phyloP scores from a whole-genome alignment of 805 yeast genomes.

The Kazachstania viticola region DNA sequence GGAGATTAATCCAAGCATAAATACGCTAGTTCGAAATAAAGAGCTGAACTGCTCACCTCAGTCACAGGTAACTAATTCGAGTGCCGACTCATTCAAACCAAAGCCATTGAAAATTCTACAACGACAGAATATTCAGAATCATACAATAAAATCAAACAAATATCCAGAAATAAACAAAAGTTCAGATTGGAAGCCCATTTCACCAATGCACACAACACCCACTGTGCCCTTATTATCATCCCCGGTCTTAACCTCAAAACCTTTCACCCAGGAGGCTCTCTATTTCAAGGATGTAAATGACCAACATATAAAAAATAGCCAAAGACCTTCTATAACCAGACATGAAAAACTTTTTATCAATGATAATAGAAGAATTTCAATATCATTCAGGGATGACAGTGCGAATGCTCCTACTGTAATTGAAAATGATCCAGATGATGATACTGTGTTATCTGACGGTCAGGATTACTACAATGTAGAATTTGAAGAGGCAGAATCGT shows the following conservation, averaged over 20 bases:
- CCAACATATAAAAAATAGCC: no score
- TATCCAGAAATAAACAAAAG: not conserved
- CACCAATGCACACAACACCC: not conserved
- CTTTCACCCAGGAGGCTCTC: not conserved
- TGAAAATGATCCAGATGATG: no score
- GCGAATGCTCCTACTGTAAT: no score
- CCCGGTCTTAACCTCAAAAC: no score
- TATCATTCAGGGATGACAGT: no score
- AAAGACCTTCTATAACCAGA: no score
- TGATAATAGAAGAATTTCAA: no score
- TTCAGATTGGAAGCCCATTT: not conserved
- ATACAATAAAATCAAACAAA: constrained; percentile 1
- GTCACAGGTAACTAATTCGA: constrained; percentile 9
- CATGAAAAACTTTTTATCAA: no score
- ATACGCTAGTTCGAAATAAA: constrained; percentile 12
- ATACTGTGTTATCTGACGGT: no score
- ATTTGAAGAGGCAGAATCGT: no score
- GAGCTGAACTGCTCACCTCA: constrained; percentile 7
- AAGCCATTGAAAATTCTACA: constrained; percentile 19
- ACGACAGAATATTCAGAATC: constrained; percentile 7
- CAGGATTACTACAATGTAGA: no score
- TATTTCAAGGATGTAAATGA: not conserved
- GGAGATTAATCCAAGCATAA: constrained; percentile 15
- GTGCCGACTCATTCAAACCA: constrained; percentile 13
- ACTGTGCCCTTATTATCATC: not conserved